Conservation (phyloP, 495 filamentous ascomycete genomes). For the Lasiosphaeriaceae sp. region DNA sequence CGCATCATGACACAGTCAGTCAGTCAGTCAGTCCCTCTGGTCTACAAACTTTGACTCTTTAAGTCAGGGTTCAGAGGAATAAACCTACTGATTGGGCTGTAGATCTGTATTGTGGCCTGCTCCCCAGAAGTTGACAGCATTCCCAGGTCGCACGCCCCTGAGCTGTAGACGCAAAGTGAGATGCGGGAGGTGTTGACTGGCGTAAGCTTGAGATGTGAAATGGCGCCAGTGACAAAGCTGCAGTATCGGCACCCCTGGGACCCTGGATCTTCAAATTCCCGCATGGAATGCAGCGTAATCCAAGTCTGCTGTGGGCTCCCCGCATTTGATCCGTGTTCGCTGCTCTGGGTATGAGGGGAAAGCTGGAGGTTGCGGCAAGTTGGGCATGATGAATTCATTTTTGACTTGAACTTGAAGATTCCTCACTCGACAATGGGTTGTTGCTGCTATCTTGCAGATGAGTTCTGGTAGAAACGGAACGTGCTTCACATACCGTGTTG, state of each 20-base stretch:
- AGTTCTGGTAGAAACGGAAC: no score
- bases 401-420: no score
- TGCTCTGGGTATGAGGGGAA: no score
- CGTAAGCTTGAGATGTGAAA: not conserved
- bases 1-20: not conserved
- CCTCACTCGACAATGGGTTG: no score
- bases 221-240: not conserved
- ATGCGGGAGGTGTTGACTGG: not conserved
- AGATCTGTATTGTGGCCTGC: not conserved
- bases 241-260: not conserved
- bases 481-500: no score
- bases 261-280: not conserved
- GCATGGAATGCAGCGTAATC: not conserved
- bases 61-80: not conserved
- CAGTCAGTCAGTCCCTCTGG: not conserved
- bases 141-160: not conserved
- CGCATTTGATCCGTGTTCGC: no score
- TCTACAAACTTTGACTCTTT: not conserved
- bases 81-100: constrained; percentile 1
- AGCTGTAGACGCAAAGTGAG: not conserved
- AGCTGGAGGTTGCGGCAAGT: no score
- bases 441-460: no score
- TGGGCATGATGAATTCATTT: no score
- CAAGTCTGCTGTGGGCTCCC: not conserved
- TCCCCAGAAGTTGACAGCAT: not conserved